phyloP scores from a whole-genome alignment of 2,329 filamentous ascomycete species.

The Aspergillus fumigatus region DNA sequence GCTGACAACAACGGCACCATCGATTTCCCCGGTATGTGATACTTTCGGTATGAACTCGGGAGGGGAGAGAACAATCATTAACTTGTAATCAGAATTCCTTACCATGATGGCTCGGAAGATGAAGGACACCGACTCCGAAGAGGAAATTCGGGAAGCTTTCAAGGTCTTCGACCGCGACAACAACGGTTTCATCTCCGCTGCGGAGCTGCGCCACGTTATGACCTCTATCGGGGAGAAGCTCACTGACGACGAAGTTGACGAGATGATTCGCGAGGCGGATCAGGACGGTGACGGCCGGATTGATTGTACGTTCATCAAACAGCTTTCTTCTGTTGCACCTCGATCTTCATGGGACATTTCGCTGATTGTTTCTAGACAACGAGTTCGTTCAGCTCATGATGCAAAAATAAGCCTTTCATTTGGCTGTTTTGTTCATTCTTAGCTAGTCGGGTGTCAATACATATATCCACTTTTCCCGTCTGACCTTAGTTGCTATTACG shows the following conservation, averaged over 20 bases:
- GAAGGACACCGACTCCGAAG: conserved; percentile 89
- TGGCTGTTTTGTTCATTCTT: conserved; percentile 26
- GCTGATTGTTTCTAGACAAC: conserved; percentile 60
- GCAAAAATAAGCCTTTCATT: conserved; percentile 66
- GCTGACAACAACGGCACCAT: conserved; percentile 91
- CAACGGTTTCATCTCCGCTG: conserved; percentile 86
- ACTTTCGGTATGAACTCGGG: background rate
- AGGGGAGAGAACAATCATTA: conserved; percentile 3
- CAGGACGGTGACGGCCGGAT: conserved; percentile 86
- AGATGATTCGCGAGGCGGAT: conserved; percentile 90
- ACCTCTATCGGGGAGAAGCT: conserved; percentile 89
- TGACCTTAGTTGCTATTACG: conserved; percentile 16
- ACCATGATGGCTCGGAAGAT: conserved; percentile 95
- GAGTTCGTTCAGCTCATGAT: conserved; percentile 94
- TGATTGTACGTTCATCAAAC: conserved; percentile 61
- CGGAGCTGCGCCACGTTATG: conserved; percentile 86
- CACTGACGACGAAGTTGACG: conserved; percentile 84
- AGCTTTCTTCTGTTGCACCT: background rate
- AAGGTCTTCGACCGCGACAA: conserved; percentile 89
- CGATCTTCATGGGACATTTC: background rate
- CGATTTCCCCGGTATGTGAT: conserved; percentile 72
- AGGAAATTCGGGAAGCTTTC: conserved; percentile 86
- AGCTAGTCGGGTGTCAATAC: conserved; percentile 25
- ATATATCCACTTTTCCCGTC: conserved; percentile 19
- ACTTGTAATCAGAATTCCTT: conserved; percentile 63